Evolutionary conservation across 306 rosid genomes (phyloP).

Genomic region (Malus sieversii): DNA sequence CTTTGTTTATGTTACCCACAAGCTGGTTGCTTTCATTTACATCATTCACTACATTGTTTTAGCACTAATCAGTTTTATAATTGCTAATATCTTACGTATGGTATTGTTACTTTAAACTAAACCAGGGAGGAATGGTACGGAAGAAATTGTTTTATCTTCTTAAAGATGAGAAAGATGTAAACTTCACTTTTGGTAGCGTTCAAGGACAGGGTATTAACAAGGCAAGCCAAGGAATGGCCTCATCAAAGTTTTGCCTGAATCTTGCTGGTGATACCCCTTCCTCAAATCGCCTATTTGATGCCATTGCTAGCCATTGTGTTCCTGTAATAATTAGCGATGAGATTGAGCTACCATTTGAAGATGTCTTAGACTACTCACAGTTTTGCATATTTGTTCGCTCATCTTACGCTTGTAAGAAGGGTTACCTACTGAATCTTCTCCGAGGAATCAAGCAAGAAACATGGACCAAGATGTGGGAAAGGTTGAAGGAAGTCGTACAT

Average conservation of each 20-base stretch:
- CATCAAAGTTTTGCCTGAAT: constrained; percentile 77
- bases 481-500: constrained; percentile 50
- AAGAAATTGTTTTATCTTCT: constrained; percentile 86
- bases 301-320: constrained; percentile 83
- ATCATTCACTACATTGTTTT: background rate
- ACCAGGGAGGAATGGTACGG: constrained; percentile 83
- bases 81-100: background rate
- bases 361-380: constrained; percentile 72
- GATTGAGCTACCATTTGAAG: constrained; percentile 85
- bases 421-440: constrained; percentile 62
- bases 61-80: background rate
- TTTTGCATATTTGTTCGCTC: constrained; percentile 60
- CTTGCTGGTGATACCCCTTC: constrained; percentile 94
- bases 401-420: constrained; percentile 50
- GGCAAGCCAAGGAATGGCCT: constrained; percentile 80
- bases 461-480: constrained; percentile 85
- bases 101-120: background rate
- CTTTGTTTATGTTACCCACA: background rate
- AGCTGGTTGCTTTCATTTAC: background rate
- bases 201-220: constrained; percentile 49
- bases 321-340: constrained; percentile 84
- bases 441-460: constrained; percentile 43
- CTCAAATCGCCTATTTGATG: constrained; percentile 81
- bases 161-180: constrained; percentile 73
- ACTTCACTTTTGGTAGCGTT: constrained; percentile 68